Conservation (phyloP, 2,329 filamentous ascomycete species). For the Aspergillus fijiensis region DNA sequence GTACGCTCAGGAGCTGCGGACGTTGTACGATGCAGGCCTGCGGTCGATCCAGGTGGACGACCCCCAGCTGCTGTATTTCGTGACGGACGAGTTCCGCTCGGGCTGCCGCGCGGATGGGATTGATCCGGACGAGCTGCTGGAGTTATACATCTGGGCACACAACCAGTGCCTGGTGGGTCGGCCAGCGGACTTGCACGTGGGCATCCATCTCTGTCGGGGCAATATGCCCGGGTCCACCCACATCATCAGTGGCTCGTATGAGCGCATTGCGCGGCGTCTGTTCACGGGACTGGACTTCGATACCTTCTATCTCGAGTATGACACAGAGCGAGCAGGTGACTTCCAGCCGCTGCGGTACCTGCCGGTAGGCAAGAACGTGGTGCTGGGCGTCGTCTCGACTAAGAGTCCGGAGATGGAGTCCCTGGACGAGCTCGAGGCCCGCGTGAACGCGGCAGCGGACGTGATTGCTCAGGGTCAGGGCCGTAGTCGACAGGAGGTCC, state of each 20-base stretch:
- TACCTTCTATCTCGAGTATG: slow-evolving; percentile 66
- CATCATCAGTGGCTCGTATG: slow-evolving; percentile 56
- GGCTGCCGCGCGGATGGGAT: slow-evolving; percentile 1
- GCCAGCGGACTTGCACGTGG: slow-evolving; percentile 67
- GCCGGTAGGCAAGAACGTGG: slow-evolving; percentile 58
- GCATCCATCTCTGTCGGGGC: slow-evolving; percentile 66
- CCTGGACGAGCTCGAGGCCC: slow-evolving; percentile 56
- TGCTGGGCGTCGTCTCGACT: slow-evolving; percentile 60
- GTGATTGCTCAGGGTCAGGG: slow-evolving; percentile 64
- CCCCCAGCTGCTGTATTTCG: slow-evolving; percentile 55
- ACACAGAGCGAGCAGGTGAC: slow-evolving; percentile 59
- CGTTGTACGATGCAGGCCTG: slow-evolving; percentile 58
- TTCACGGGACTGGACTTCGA: slow-evolving; percentile 59
- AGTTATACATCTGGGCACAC: slow-evolving; percentile 70
- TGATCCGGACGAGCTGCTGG: slow-evolving; percentile 67
- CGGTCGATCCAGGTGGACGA: slow-evolving; percentile 64
- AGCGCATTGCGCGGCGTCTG: slow-evolving; percentile 61
- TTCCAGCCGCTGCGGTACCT: slow-evolving; percentile 61
- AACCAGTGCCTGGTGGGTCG: slow-evolving; percentile 63
- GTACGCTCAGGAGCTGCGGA: slow-evolving; percentile 56
- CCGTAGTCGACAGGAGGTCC: slow-evolving; percentile 60
- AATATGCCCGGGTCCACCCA: slow-evolving; percentile 63
- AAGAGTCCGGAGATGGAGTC: slow-evolving; percentile 60
- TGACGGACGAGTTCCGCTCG: slow-evolving; percentile 49
- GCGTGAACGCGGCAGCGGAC: slow-evolving; percentile 58